These are phyloP conservation scores for Mycena filopes DNA, from an alignment of 768 basidiomycete genomes.

Conservation along the genomic window DNA sequence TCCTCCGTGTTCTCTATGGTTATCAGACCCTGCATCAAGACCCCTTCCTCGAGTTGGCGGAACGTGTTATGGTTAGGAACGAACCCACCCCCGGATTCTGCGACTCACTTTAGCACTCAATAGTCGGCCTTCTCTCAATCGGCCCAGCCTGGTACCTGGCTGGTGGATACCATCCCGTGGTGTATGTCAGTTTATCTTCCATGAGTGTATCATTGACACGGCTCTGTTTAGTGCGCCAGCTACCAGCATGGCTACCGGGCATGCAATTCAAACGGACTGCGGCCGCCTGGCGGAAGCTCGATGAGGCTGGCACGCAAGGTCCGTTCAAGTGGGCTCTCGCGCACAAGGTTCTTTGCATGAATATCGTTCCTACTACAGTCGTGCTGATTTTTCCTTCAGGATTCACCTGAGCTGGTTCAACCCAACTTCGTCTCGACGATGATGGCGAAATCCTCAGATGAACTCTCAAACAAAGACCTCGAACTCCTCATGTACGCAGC, in stretches of 20 bases:
- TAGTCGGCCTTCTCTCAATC: conserved; percentile 36
- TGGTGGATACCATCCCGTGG: conserved; percentile 33
- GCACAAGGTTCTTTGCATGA: no score
- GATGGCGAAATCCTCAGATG: conserved; percentile 4
- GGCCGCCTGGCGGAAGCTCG: conserved; percentile 10
- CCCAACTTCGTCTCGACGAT: conserved; percentile 20
- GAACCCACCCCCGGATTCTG: no score
- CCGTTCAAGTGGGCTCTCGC: conserved; percentile 11
- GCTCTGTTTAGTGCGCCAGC: conserved; percentile 32
- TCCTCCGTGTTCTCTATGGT: conserved; percentile 34
- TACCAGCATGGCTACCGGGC: conserved; percentile 44
- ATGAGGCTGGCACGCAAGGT: conserved; percentile 11
- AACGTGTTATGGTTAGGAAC: conserved; percentile 39
- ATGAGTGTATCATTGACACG: no score
- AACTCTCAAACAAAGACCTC: conserved; percentile 8
- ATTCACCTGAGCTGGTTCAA: conserved; percentile 1
- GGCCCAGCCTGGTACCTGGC: conserved; percentile 33
- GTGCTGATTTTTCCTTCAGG: neutral
- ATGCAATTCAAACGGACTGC: conserved; percentile 28
- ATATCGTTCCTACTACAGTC: no score
- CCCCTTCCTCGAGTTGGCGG: conserved; percentile 37
- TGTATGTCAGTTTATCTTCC: neutral
- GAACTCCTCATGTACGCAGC: conserved; percentile 29
- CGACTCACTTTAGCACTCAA: no score
- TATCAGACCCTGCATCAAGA: conserved; percentile 30